phyloP scores from a whole-genome alignment of 2,329 filamentous ascomycete species.

The Lasiodiplodia theobromae region DNA sequence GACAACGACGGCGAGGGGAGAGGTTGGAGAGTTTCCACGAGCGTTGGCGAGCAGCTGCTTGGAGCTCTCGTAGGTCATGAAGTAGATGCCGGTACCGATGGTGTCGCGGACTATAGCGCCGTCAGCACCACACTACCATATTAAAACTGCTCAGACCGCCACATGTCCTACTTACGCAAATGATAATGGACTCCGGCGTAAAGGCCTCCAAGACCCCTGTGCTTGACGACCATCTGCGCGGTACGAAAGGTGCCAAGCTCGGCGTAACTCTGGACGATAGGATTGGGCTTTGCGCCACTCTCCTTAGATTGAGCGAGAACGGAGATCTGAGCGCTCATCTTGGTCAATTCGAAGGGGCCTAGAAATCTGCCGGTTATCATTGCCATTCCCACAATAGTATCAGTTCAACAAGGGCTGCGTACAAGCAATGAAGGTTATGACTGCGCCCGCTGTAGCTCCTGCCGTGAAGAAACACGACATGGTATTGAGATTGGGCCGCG shows the following conservation, averaged over 20 bases:
- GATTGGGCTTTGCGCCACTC: slow-evolving; percentile 44
- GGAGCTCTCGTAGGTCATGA: slow-evolving; percentile 86
- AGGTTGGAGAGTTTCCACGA: slow-evolving; percentile 75
- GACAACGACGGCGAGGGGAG: slow-evolving; percentile 77
- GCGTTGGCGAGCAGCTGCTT: slow-evolving; percentile 83
- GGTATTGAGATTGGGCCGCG: slow-evolving; percentile 75
- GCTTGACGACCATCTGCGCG: slow-evolving; percentile 76
- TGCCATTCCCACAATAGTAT: background rate
- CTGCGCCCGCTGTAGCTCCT: slow-evolving; percentile 79
- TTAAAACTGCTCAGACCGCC: background rate
- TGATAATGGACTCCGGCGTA: slow-evolving; percentile 85
- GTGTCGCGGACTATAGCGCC: slow-evolving; percentile 74
- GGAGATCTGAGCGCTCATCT: slow-evolving; percentile 84
- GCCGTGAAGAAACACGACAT: slow-evolving; percentile 78
- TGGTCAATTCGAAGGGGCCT: slow-evolving; percentile 89
- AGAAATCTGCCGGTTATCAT: slow-evolving; percentile 28
- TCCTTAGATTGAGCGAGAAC: slow-evolving; percentile 71
- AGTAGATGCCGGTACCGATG: slow-evolving; percentile 83
- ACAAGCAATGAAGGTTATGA: slow-evolving; percentile 82
- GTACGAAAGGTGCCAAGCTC: slow-evolving; percentile 80
- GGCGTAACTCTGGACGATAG: slow-evolving; percentile 66
- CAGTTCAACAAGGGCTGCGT: slow-evolving; percentile 30
- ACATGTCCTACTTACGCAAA: slow-evolving; percentile 64
- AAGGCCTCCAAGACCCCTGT: slow-evolving; percentile 74
- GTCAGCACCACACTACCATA: slow-evolving; percentile 18